Evolutionary conservation across 2,329 filamentous ascomycete genomes (phyloP).

Genomic region (Aspergillus thermomutatus): DNA sequence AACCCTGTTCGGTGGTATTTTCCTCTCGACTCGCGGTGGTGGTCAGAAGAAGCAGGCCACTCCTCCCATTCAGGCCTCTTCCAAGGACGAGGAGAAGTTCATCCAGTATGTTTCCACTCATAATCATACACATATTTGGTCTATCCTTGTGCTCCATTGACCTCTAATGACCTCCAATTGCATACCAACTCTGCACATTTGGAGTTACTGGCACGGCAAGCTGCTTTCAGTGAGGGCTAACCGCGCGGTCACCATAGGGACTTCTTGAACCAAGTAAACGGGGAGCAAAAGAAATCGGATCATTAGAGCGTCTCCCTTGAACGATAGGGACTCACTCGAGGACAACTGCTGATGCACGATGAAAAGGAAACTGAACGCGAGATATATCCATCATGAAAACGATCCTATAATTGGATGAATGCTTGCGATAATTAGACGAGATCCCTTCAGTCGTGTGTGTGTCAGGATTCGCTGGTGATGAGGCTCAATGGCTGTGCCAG

Average conservation of each 20-base stretch:
- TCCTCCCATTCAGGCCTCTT: slow-evolving; percentile 62
- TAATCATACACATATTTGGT: neutral
- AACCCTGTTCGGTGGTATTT: slow-evolving; percentile 47
- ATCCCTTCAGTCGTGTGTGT: neutral
- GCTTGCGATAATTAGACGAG: neutral
- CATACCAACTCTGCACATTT: neutral
- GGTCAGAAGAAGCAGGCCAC: slow-evolving; percentile 44
- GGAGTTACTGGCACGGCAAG: neutral
- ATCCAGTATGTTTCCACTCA: slow-evolving; percentile 53
- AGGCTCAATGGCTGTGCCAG: neutral
- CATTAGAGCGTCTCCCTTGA: slow-evolving; percentile 26
- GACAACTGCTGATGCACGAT: slow-evolving; percentile 3
- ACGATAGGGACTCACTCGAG: slow-evolving; percentile 8
- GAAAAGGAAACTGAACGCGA: neutral
- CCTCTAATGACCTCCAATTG: neutral
- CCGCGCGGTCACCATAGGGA: slow-evolving; percentile 34
- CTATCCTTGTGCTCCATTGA: neutral
- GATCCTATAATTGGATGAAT: neutral
- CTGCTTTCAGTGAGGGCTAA: slow-evolving; percentile 1
- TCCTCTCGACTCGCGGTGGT: slow-evolving; percentile 43
- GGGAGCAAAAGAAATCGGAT: slow-evolving; percentile 45
- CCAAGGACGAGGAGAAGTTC: slow-evolving; percentile 67
- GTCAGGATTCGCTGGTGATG: neutral
- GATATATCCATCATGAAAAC: neutral
- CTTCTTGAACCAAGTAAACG: slow-evolving; percentile 50